Evolutionary conservation across 352 stramenopile species (phyloP).

Genomic region (Pythium scleroteichum): DNA sequence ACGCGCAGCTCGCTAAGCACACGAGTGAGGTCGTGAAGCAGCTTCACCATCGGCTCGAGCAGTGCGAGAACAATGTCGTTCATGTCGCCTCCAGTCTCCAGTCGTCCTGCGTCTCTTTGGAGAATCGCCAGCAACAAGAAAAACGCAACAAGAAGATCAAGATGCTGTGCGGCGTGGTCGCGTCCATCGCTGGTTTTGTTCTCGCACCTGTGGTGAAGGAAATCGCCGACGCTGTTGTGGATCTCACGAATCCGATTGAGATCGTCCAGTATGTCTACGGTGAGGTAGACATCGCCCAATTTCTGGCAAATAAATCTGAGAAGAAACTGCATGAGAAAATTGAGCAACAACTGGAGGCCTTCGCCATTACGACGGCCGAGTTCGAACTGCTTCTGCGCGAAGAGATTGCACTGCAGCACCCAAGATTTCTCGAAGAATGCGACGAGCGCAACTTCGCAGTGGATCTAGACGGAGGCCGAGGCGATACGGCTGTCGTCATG

Average conservation of each 20-base stretch:
- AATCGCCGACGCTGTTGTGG: slow-evolving; percentile 29
- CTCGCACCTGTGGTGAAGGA: slow-evolving; percentile 30
- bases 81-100: slow-evolving; percentile 21
- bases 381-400: slow-evolving; percentile 28
- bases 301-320: slow-evolving; percentile 4
- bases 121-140: slow-evolving; percentile 21
- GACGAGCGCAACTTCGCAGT: not conserved
- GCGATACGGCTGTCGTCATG: not conserved
- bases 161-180: slow-evolving; percentile 24
- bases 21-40: slow-evolving; percentile 10
- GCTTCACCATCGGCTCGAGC: slow-evolving; percentile 15
- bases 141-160: slow-evolving; percentile 28
- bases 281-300: slow-evolving; percentile 17
- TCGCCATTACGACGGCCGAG: slow-evolving; percentile 16
- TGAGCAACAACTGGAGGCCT: slow-evolving; percentile 8
- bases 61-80: slow-evolving; percentile 27
- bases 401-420: slow-evolving; percentile 24
- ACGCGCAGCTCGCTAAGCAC: slow-evolving; percentile 12
- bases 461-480: slow-evolving; percentile 4
- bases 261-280: slow-evolving; percentile 23
- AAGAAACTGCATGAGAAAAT: slow-evolving; percentile 7
- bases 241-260: slow-evolving; percentile 30
- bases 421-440: slow-evolving; percentile 20
- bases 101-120: slow-evolving; percentile 16
- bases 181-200: slow-evolving; percentile 26